These are phyloP conservation scores for Aechmea fasciata DNA, from an alignment of 176 grass and related monocot genomes.

Conservation along the genomic window DNA sequence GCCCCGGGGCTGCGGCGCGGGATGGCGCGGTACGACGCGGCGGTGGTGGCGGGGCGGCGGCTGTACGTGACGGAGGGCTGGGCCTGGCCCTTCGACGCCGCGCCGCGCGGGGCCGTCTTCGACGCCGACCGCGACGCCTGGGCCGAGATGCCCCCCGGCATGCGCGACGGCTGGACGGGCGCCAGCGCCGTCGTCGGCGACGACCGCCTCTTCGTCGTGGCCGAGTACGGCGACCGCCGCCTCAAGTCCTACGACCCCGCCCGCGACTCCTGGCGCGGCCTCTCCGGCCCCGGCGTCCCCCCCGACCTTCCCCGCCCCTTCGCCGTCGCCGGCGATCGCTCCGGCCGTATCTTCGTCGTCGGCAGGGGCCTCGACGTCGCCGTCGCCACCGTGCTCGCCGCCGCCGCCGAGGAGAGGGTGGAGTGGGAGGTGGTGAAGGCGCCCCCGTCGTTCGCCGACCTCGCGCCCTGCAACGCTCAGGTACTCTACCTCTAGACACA, in stretches of 20 bases:
- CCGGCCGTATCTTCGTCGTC: constrained; percentile 46
- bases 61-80: constrained; percentile 97
- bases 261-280: constrained; percentile 56
- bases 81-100: constrained; percentile 90
- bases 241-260: constrained; percentile 60
- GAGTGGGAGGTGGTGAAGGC: constrained; percentile 89
- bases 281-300: constrained; percentile 32
- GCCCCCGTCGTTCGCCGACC: constrained; percentile 52
- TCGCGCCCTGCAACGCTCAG: constrained; percentile 73
- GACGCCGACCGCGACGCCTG: constrained; percentile 57
- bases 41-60: constrained; percentile 44
- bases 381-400: constrained; percentile 28
- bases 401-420: constrained; percentile 34
- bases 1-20: constrained; percentile 29
- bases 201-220: constrained; percentile 55
- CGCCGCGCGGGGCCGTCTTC: constrained; percentile 63
- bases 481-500: constrained; percentile 37
- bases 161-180: constrained; percentile 94
- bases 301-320: neutral
- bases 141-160: constrained; percentile 71
- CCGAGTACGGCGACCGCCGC: constrained; percentile 84
- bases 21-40: constrained; percentile 71
- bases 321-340: constrained; percentile 11
- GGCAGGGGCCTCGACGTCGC: constrained; percentile 76
- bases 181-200: constrained; percentile 57